phyloP scores from a whole-genome alignment of 2,329 filamentous ascomycete species.

The Chaetomium globosum region DNA sequence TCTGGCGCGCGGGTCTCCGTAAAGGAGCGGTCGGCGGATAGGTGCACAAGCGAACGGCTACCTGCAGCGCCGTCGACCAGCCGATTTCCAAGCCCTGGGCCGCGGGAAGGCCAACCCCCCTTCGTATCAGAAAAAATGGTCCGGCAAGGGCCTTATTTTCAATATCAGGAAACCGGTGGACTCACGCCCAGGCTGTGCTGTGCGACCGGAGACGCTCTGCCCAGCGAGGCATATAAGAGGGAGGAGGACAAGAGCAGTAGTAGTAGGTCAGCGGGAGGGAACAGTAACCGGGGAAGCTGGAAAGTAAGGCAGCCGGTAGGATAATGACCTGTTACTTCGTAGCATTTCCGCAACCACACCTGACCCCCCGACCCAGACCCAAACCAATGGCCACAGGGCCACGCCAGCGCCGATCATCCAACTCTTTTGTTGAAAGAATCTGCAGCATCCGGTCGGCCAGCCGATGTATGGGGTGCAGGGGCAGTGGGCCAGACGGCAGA shows the following conservation, averaged over 20 bases:
- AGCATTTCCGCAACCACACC: background rate
- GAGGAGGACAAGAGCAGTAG: constrained; percentile 5
- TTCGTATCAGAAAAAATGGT: constrained; percentile 9
- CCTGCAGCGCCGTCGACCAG: constrained; percentile 30
- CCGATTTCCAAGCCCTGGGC: constrained; percentile 20
- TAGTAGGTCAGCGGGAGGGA: background rate
- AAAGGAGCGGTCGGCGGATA: constrained; percentile 30
- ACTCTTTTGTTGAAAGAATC: background rate
- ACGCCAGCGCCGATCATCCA: constrained; percentile 11
- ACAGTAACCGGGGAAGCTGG: constrained; percentile 31
- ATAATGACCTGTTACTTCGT: constrained; percentile 1
- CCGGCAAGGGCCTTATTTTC: constrained; percentile 15
- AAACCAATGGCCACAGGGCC: background rate
- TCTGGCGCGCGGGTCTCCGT: constrained; percentile 14
- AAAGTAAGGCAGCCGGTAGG: background rate
- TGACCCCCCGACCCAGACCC: constrained; percentile 3
- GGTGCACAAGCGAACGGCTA: constrained; percentile 35
- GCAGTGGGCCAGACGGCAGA: constrained; percentile 23
- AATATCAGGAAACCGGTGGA: constrained; percentile 12
- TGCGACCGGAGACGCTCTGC: constrained; percentile 10
- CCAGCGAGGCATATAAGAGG: constrained; percentile 8
- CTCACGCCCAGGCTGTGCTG: constrained; percentile 12
- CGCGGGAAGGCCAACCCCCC: constrained; percentile 1
- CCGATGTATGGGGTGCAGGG: constrained; percentile 9
- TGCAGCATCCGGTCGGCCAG: constrained; percentile 20